phyloP scores from a whole-genome alignment of 2,329 filamentous ascomycete species.

The Pezicula radicicola region DNA sequence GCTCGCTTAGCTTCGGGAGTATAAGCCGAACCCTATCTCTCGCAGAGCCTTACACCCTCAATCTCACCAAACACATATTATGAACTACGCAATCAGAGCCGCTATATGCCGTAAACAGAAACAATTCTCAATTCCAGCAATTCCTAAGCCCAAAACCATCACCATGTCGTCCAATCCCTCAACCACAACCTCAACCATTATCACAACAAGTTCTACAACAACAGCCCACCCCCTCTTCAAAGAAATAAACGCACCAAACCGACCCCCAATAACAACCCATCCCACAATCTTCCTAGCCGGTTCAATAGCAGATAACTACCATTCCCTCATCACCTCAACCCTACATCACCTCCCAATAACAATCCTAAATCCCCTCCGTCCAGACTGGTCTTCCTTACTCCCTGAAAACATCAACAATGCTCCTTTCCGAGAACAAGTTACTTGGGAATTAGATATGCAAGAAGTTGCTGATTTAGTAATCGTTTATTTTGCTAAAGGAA shows the following conservation, averaged over 20 bases:
- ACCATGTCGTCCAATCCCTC: too few relatives aligned
- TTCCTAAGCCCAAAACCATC: too few relatives aligned
- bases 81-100: too few relatives aligned
- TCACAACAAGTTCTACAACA: too few relatives aligned
- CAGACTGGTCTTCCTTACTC: slow-evolving; percentile 50
- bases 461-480: slow-evolving; percentile 50
- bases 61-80: too few relatives aligned
- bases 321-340: slow-evolving; percentile 36
- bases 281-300: slow-evolving; percentile 55
- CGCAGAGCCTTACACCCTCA: too few relatives aligned
- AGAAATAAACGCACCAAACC: slow-evolving; percentile 12
- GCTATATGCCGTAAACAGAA: too few relatives aligned
- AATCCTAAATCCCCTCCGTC: slow-evolving; percentile 53
- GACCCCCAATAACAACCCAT: slow-evolving; percentile 6
- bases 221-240: neutral
- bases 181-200: too few relatives aligned
- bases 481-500: slow-evolving; percentile 52
- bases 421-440: slow-evolving; percentile 50
- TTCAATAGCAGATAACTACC: slow-evolving; percentile 53
- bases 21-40: too few relatives aligned
- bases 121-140: too few relatives aligned
- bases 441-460: slow-evolving; percentile 60
- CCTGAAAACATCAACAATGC: slow-evolving; percentile 43
- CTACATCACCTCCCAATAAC: slow-evolving; percentile 46
- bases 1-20: too few relatives aligned